Evolutionary conservation across 805 yeast species (phyloP).

Genomic region (Starmerella roubikii): DNA sequence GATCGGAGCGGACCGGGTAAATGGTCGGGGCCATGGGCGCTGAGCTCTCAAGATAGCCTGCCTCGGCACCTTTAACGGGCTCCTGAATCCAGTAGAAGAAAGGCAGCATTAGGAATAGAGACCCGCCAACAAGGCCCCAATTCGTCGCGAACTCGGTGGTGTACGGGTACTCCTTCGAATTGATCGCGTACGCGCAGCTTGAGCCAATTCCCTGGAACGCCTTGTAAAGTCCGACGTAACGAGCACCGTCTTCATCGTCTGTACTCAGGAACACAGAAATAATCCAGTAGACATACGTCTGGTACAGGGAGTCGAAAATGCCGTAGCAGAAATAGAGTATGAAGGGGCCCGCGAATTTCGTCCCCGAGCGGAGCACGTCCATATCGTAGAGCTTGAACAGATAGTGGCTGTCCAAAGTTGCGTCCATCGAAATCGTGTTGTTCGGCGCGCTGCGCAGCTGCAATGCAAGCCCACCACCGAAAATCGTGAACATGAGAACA

Average conservation of each 20-base stretch:
- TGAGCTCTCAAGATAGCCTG: slow-evolving; percentile 1
- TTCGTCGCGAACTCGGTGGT: slow-evolving; percentile 34
- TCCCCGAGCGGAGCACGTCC: slow-evolving; percentile 34
- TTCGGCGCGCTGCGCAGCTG: slow-evolving; percentile 24
- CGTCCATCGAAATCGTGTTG: too few relatives aligned
- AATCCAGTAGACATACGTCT: slow-evolving; percentile 43
- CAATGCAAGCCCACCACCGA: slow-evolving; percentile 48
- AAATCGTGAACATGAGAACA: slow-evolving; percentile 34
- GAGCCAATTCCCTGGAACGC: slow-evolving; percentile 53
- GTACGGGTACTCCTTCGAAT: slow-evolving; percentile 30
- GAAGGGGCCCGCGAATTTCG: slow-evolving; percentile 44
- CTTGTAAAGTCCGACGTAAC: slow-evolving; percentile 44
- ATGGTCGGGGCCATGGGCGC: slow-evolving; percentile 5
- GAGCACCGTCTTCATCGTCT: slow-evolving; percentile 38
- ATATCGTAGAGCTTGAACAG: slow-evolving; percentile 22
- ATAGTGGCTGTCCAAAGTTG: slow-evolving; percentile 25
- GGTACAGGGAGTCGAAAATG: slow-evolving; percentile 45
- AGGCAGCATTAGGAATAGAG: slow-evolving; percentile 30
- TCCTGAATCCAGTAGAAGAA: slow-evolving; percentile 11
- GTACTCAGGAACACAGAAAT: slow-evolving; percentile 38
- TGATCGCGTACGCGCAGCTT: slow-evolving; percentile 47
- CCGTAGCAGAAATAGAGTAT: slow-evolving; percentile 53
- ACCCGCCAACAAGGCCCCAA: slow-evolving; percentile 39
- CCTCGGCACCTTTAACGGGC: slow-evolving; percentile 2
- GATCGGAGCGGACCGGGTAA: slow-evolving; percentile 3